Base-by-base conservation (phyloP, 192 early-diverging fungal species). In the Spinellus fusiger region DNA sequence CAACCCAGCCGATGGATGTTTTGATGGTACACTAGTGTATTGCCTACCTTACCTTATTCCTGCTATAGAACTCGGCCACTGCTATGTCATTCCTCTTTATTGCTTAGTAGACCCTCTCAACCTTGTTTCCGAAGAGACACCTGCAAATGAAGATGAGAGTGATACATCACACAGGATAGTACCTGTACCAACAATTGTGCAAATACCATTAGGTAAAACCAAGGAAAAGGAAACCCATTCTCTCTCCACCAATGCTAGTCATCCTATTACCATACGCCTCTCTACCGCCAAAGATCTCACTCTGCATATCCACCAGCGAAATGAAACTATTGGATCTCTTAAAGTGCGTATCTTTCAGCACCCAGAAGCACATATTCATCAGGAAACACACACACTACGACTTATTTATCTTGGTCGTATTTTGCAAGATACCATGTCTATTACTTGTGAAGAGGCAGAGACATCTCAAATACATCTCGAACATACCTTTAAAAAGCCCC, bases 1-100 rank as follows among this genome's bases (percentile, higher is more conserved):
- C 0, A 80, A 80, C 7, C 72, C 88, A 9, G 55, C 67, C 1
- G 88, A 92, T 60, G 90, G 90, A 10, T 89, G 80, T n/a, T 92
- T 89, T 63, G 90, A 92, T 66, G 87, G 67, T 62, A 53, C 31
- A 20, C 2, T 31, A 29, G 2, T 28, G 9, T 52, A 27, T 13
- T 28, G 4, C 50, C 1, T 50, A 10, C 5, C 10, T 6, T 25
- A 2, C 16, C 23, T 52, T 28, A 52, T 15, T 28, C 26, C 5
- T 49, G 23, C 2, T 51, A 28, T 23, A 69, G 67, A 87, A 62
- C 80, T 79, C 6, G 90, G 90, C 0, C 86, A 84, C 53, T 62
- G 76, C 23, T 92, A 92, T 68, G 62, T 68, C 2, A 78, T 92
- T 32, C 89, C 89, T 5, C 37, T 71, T 29, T 89, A 79, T 66